phyloP scores from a whole-genome alignment of 2,329 filamentous ascomycete genomes.

The Colletotrichum liaoningense region DNA sequence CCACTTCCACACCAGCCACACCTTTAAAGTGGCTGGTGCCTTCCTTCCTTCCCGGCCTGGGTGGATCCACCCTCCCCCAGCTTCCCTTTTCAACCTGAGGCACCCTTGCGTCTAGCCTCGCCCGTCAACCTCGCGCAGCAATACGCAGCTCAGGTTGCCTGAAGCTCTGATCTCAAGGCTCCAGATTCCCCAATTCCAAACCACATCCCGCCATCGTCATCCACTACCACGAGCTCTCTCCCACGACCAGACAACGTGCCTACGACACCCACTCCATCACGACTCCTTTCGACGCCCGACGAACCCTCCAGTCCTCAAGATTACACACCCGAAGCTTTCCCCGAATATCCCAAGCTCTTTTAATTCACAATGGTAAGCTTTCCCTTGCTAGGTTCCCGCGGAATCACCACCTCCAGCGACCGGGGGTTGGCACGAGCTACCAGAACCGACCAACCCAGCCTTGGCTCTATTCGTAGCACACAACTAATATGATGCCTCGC shows the following conservation, averaged over 20 bases:
- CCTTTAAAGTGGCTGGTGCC: background rate
- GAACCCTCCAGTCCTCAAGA: background rate
- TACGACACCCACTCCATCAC: conserved; percentile 12
- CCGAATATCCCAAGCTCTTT: conserved; percentile 14
- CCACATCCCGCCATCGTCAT: conserved; percentile 37
- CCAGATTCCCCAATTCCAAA: conserved; percentile 37
- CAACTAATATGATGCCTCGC: background rate
- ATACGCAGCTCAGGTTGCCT: conserved; percentile 39
- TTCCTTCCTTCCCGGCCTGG: background rate
- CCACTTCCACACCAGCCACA: background rate
- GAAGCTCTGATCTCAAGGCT: conserved; percentile 37
- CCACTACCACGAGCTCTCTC: conserved; percentile 22
- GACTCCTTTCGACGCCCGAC: background rate
- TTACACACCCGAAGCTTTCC: background rate
- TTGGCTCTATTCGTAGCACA: background rate
- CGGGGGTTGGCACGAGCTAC: conserved; percentile 21
- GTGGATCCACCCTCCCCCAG: no score
- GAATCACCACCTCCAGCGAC: background rate
- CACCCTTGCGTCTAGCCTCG: conserved; percentile 30
- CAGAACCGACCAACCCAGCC: background rate
- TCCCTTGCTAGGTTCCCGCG: conserved; percentile 37
- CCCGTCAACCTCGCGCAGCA: conserved; percentile 35
- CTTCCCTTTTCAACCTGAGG: conserved; percentile 24
- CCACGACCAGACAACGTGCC: conserved; percentile 3
- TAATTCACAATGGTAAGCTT: conserved; percentile 47